Evolutionary conservation across 1,139 yeast species (phyloP), one percentile per base, ranked within the genome.

Genomic region (Debaryomyces coudertii): DNA sequence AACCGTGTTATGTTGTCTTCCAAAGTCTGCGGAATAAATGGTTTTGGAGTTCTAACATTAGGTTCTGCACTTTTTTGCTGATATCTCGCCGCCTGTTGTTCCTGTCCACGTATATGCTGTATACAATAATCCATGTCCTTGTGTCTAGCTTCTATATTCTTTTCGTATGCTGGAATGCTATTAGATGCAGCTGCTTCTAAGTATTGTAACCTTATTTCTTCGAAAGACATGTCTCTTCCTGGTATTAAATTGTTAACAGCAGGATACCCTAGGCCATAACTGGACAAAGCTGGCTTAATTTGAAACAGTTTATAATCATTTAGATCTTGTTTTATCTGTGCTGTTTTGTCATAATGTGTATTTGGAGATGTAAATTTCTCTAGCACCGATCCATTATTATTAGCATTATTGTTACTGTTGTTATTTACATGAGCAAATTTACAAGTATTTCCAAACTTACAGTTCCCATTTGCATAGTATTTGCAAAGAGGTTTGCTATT

Each of bases 181-280:
- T 75, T 74, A 9, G 61, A 57, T 12, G 65, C 59, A 40, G 56
- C 61, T 0, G 85, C 80, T 44, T 74, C 69, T 52, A 71, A 64
- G 49, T 69, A 81, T 50, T 71, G 73, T 46, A 75, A 65, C 45
- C 87, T 63, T 31, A 69, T 63, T 55, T 84, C 89, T 52, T 83
- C 88, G 29, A 68, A 71, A 0, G 87, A 82, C 24, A 76, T 58
- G 53, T 84, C 89, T 52, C 85, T 63, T 0, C 76, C 80, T 2
- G 67, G 56, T 5, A 83, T 79, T 36, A 82, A 57, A 45, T 61
- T 62, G 45, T 60, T 63, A 9, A 61, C 61, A 1, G 69, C 67
- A 6, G 66, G 67, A 16, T 42, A 37, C 7, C 58, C 62, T 5
- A 65, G 47, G 1, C 73, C 71, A 49, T 57, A 66, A 27, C 65